A percentile compares a stretch with the other conserved stretches of the same genome.
Evolutionary conservation across 345 rosid genomes (phyloP).

Genomic region (Ricinus communis): DNA sequence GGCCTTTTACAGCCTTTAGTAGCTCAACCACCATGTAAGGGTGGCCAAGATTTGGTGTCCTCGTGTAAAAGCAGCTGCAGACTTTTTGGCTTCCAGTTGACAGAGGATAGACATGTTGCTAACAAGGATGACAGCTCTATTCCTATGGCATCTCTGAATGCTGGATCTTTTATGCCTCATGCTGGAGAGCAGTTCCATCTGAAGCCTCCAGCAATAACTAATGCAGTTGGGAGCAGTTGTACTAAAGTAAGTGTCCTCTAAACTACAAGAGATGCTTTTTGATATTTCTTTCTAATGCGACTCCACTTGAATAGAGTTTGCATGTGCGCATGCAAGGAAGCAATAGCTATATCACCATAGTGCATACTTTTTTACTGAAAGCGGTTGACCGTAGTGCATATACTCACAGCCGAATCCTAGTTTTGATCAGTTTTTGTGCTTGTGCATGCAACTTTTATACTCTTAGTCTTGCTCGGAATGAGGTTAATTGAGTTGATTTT

Average conservation of each 20-base stretch:
- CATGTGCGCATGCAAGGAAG: too few relatives aligned
- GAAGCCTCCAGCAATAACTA: slow-evolving; percentile 37
- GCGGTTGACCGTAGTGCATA: too few relatives aligned
- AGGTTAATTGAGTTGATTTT: neutral
- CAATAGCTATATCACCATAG: too few relatives aligned
- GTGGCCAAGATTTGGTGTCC: slow-evolving; percentile 42
- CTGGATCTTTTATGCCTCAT: slow-evolving; percentile 41
- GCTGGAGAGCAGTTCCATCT: slow-evolving; percentile 50
- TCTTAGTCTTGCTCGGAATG: too few relatives aligned
- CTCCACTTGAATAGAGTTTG: too few relatives aligned
- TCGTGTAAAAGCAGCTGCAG: slow-evolving; percentile 78
- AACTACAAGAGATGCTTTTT: neutral
- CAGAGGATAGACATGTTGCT: slow-evolving; percentile 49
- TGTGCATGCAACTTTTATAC: too few relatives aligned
- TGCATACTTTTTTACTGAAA: too few relatives aligned
- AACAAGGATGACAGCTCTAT: slow-evolving; percentile 30
- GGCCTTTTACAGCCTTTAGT: slow-evolving; percentile 28
- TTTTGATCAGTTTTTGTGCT: too few relatives aligned
- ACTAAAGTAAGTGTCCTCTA: slow-evolving; percentile 52
- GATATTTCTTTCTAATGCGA: too few relatives aligned
- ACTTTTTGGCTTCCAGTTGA: slow-evolving; percentile 89
- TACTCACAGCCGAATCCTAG: too few relatives aligned
- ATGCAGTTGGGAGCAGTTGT: slow-evolving; percentile 51
- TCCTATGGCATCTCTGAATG: slow-evolving; percentile 30
- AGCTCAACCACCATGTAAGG: slow-evolving; percentile 29